Percentiles rank a stretch among this genome's conserved stretches.
These are phyloP conservation scores for Tieghemostelium lacteum DNA, from an alignment of 78 protist genomes.

Conservation along the genomic window DNA sequence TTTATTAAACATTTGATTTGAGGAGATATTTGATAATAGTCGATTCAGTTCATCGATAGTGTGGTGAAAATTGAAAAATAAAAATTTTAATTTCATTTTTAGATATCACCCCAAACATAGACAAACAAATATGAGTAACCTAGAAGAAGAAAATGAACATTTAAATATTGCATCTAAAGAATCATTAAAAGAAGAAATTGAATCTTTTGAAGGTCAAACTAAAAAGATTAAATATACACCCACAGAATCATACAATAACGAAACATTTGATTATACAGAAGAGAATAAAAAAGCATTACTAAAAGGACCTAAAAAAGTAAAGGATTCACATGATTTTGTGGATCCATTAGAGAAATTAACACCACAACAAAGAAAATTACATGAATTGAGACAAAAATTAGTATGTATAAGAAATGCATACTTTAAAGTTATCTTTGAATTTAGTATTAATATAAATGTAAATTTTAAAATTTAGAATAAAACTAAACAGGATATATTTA, in stretches of 20 bases:
- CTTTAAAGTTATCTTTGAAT: background rate
- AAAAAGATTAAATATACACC: conserved; percentile 9
- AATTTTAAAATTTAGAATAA: conserved; percentile 7
- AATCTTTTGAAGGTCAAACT: conserved; percentile 4
- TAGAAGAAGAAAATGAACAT: background rate
- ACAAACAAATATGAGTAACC: too few relatives aligned
- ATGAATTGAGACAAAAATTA: conserved; percentile 48
- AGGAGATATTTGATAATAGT: too few relatives aligned
- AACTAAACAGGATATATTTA: conserved; percentile 36
- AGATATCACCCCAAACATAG: too few relatives aligned
- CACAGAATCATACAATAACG: conserved; percentile 31
- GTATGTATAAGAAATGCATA: background rate
- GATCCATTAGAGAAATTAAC: conserved; percentile 27
- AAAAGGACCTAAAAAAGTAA: background rate
- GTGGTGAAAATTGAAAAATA: too few relatives aligned
- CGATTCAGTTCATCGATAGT: too few relatives aligned
- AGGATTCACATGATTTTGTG: background rate
- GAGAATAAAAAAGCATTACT: conserved; percentile 47
- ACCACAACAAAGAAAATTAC: conserved; percentile 37
- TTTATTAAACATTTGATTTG: too few relatives aligned
- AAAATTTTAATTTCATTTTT: too few relatives aligned
- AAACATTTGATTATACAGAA: conserved; percentile 40
- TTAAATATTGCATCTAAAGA: background rate
- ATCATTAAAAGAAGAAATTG: conserved; percentile 61
- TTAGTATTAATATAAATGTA: background rate